Evolutionary conservation across 2,329 filamentous ascomycete genomes (phyloP), one percentile per base, ranked within the genome.

Genomic region (Hypomyces rosellus): DNA sequence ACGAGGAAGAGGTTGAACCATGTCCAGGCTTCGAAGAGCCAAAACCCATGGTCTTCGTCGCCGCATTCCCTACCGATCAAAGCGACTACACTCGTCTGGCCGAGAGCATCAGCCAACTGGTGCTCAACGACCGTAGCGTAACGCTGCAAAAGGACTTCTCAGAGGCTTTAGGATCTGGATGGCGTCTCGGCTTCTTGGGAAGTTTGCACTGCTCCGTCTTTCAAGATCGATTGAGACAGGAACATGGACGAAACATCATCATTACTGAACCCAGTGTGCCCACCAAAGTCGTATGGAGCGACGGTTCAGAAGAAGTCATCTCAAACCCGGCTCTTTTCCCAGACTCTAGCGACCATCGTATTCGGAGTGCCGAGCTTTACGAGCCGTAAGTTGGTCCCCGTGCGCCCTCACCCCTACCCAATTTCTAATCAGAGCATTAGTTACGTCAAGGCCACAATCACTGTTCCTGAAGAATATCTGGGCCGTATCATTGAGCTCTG

Each of bases 141-240:
- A 96, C 90, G 3, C 74, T 97, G 43, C 87, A 91, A 59, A 97
- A 97, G 65, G 93, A 97, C 65, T 89, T 88, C 22, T 96, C 91
- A 0, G 90, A 97, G 63, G 93, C 93, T 1, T 75, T 99, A 0
- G 93, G 93, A 1, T 88, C 92, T 1, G 93, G 93, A 2, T 99
- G 93, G 86, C 84, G 93, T 42, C 73, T 99, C 11, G 93, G 93
- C 0, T 99, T 99, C 63, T 72, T 99, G 3, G 93, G 93, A n/a
- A 97, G 91, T 12, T 74, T 99, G 44, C 93, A 99, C 67, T 97
- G 93, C 71, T 97, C 91, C n/a, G 93, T 99, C 4, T 99, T 99
- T 61, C 91, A 99, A 69, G 93, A 99, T 68, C 87, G 93, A 1
- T 72, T 99, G 48, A 84, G 89, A 40, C 90, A 96, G 68, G 93